Conservation (phyloP, 306 rosid genomes). For the Crotalaria pallida region DNA sequence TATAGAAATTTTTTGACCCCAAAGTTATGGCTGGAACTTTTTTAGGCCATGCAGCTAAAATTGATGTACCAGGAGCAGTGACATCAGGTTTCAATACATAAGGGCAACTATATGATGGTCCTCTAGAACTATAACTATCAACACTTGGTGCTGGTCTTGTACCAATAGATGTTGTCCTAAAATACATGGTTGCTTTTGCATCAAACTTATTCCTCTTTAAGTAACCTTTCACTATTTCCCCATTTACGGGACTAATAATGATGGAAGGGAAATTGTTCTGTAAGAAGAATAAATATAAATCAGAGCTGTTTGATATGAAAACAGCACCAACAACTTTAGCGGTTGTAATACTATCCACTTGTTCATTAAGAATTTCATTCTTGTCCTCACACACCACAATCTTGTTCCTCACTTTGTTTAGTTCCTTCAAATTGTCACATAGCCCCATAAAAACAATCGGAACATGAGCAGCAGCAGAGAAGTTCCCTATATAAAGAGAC, state of each 20-base stretch:
- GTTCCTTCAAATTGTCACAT: constrained; percentile 25
- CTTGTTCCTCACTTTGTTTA: constrained; percentile 29
- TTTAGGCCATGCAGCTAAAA: constrained; percentile 79
- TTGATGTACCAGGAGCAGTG: constrained; percentile 59
- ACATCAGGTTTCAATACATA: constrained; percentile 70
- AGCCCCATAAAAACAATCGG: constrained; percentile 44
- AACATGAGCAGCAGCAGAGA: neutral
- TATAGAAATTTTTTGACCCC: neutral
- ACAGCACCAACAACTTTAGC: constrained; percentile 44
- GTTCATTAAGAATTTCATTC: neutral
- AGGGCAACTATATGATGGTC: constrained; percentile 69
- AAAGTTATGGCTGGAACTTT: neutral
- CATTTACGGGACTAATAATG: constrained; percentile 18
- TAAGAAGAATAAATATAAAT: neutral
- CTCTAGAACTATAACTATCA: constrained; percentile 62
- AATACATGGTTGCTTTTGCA: constrained; percentile 45
- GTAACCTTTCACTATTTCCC: constrained; percentile 47
- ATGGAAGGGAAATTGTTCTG: constrained; percentile 26
- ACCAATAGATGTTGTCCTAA: constrained; percentile 39
- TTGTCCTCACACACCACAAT: constrained; percentile 62
- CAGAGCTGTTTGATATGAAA: constrained; percentile 44
- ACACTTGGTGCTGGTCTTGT: constrained; percentile 50
- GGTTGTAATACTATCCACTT: neutral
- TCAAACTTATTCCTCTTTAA: constrained; percentile 4
- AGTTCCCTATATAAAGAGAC: constrained; percentile 42